Base-by-base conservation (phyloP, 495 filamentous ascomycete genomes). In the Neurospora sp. region DNA sequence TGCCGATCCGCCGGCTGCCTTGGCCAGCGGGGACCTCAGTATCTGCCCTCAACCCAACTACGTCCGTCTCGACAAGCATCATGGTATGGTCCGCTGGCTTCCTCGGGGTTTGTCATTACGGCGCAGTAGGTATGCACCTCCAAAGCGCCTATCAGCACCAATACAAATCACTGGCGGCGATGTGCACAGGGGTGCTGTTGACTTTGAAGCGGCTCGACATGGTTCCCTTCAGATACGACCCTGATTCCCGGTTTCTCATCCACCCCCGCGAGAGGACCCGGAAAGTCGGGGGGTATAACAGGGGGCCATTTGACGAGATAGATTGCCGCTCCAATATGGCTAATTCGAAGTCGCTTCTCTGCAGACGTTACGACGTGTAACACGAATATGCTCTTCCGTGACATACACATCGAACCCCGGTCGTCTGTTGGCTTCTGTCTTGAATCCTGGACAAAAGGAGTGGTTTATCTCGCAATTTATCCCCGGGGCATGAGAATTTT, bases 161-260 rank as follows among this genome's bases (percentile, higher is more conserved):
- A 34, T 28, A 66, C 54, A 34, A 66, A 66, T 66, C 54, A 34
- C 28, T 66, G 28, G 28, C 54, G 54, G 54, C 54, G 54, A 34
- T 66, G 69, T 45, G 75, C 69, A 70, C 76, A 75, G 73, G 76
- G 80, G 77, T 75, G 74, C 73, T 38, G 54, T 34, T 31, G 34
- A 75, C 69, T 74, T 48, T 37, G 59, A 73, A 71, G 72, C 74
- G 75, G 74, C 74, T 74, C 59, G 74, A 74, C 73, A 79, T 71
- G 75, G 78, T 73, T 82, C 77, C 75, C 75, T 79, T 74, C 39
- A 74, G 72, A 79, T 81, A 79, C 45, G 74, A 82, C 79, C 77
- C 79, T 78, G 77, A 79, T 79, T 80, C 79, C 77, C 76, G 79
- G 79, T 82, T 81, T 80, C 72, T 76, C 39, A 78, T 72, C 42